A percentile compares a stretch with the other conserved stretches of the same genome.
These are phyloP conservation scores for Paracoccidioides lutzii DNA, from an alignment of 2,329 filamentous ascomycete species.

Conservation along the genomic window DNA sequence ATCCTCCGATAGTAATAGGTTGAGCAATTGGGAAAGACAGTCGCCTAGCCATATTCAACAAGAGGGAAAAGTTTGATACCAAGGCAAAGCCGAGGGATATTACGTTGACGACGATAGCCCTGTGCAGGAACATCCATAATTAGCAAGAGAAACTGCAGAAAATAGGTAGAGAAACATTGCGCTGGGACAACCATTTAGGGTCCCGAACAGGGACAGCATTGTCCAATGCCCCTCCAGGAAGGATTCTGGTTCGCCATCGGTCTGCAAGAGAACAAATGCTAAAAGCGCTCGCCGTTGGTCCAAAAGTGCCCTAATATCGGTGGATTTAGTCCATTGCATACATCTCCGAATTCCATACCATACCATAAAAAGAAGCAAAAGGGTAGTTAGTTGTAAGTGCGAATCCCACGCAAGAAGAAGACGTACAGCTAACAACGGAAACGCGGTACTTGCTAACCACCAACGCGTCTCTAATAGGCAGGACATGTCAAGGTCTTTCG, in stretches of 20 bases:
- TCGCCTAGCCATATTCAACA: conserved; percentile 47
- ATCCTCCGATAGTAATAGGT: conserved; percentile 49
- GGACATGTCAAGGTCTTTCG: neutral
- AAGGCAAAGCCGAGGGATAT: conserved; percentile 43
- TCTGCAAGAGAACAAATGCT: conserved; percentile 44
- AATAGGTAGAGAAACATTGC: neutral
- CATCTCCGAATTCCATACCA: too few species aligned
- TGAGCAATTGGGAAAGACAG: conserved; percentile 44
- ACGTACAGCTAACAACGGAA: conserved; percentile 40
- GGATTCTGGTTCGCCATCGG: conserved; percentile 43
- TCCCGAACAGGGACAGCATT: conserved; percentile 38
- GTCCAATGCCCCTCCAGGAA: conserved; percentile 32
- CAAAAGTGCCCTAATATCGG: conserved; percentile 34
- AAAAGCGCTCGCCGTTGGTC: conserved; percentile 43
- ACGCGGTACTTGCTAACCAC: conserved; percentile 50
- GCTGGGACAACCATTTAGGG: conserved; percentile 36
- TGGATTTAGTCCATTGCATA: neutral
- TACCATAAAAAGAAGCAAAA: neutral
- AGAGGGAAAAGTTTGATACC: conserved; percentile 40
- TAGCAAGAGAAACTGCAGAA: neutral
- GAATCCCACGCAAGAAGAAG: neutral
- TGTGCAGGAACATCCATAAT: conserved; percentile 11
- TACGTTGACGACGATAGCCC: conserved; percentile 43
- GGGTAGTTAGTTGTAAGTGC: too few species aligned
- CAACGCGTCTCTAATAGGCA: conserved; percentile 25